Evolutionary conservation across 2,329 filamentous ascomycete species (phyloP), one percentile per base, ranked within the genome.

Genomic region (Verruconis gallopava): DNA sequence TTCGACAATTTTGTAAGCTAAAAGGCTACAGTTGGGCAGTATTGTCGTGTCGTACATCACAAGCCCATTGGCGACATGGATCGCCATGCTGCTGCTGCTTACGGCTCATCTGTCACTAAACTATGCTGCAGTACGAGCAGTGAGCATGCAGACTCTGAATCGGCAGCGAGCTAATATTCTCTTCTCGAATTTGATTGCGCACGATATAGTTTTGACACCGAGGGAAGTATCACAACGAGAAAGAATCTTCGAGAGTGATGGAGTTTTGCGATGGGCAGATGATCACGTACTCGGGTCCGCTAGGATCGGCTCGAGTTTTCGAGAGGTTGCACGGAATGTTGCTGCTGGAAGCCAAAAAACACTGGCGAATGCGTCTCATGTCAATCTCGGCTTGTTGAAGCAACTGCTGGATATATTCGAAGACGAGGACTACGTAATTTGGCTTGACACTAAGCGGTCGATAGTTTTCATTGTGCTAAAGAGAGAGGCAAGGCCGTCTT

Each of bases 61-160:
- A 40, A 76, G 79, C 38, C 76, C 78, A 43, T 59, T 68, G 12
- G 75, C 79, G 6, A 93, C 91, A 28, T 88, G 85, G 75, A 66
- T 65, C 37, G 68, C 79, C 44, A 76, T 94, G 63, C 61, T 88
- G 1, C 48, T 75, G 2, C 72, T 96, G 15, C 72, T 95, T 13
- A 66, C 75, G 11, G 65, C 83, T 4, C 91, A 96, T 59, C 71
- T 96, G 4, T 73, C 71, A 55, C 86, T 82, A 51, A 96, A 96
- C 59, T 89, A 93, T 59, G 70, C 76, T 22, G 91, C 86, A 33
- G 89, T 98, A 4, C 72, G 80, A 47, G 72, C 81, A 38, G 88
- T 98, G 13, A 78, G 77, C 55, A 85, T 96, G 79, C 73, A 74
- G 30, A 84, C 76, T 4, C 68, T 96, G 25, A 96, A 94, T 61